A percentile compares a stretch with the other conserved stretches of the same genome.
Evolutionary conservation across 1,284 basidiomycete genomes (phyloP).

Genomic region (Lentinula novae-zelandiae): DNA sequence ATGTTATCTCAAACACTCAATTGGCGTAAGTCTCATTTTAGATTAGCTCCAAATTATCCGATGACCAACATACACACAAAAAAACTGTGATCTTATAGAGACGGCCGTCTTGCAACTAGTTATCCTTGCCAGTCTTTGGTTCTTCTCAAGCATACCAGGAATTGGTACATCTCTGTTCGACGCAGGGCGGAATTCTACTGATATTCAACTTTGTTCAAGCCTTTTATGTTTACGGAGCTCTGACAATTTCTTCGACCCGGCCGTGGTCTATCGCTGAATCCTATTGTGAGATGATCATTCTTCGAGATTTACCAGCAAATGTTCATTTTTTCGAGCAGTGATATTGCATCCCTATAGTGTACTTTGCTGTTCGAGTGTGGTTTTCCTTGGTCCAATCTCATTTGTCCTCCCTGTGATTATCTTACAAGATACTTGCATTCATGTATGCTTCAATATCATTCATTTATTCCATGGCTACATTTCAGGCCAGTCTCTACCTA

Average conservation of each 20-base stretch:
- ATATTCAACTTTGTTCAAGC: not conserved
- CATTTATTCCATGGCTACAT: slow-evolving; percentile 31
- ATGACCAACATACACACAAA: not conserved
- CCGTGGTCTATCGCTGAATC: slow-evolving; percentile 19
- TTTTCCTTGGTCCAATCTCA: slow-evolving; percentile 40
- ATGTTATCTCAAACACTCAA: not conserved
- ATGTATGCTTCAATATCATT: slow-evolving; percentile 27
- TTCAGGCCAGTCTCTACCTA: not conserved
- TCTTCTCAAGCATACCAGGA: slow-evolving; percentile 4
- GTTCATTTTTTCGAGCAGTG: not conserved
- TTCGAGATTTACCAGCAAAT: slow-evolving; percentile 18
- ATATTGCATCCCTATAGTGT: slow-evolving; percentile 12
- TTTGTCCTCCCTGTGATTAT: slow-evolving; percentile 33
- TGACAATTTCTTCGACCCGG: slow-evolving; percentile 18
- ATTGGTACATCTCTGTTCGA: not conserved
- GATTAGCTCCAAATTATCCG: not conserved
- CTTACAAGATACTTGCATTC: slow-evolving; percentile 30
- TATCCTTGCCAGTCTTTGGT: not conserved
- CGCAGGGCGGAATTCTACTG: not conserved
- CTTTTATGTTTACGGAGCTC: not conserved
- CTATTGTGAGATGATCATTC: slow-evolving; percentile 23
- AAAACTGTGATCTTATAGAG: not conserved
- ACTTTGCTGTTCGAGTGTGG: slow-evolving; percentile 29
- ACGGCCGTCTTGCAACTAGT: not conserved
- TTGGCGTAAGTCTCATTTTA: not conserved